Percentiles rank a stretch among this genome's conserved stretches.
Conservation (phyloP, 2,329 filamentous ascomycete genomes). For the Canariomyces notabilis region DNA sequence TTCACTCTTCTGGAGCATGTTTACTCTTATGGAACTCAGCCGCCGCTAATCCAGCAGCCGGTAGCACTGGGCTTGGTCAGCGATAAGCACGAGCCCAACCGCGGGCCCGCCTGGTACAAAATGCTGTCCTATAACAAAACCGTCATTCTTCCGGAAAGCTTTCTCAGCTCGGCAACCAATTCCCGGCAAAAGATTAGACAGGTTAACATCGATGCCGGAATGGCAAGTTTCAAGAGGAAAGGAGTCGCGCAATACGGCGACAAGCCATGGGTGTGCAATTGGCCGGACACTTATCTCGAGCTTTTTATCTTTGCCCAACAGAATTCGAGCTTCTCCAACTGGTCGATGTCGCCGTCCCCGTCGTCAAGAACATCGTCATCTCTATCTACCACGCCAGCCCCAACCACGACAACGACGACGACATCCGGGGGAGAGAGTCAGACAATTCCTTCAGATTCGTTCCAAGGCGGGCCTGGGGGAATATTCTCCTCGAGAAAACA, state of each 20-base stretch:
- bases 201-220: conserved; percentile 3
- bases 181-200: conserved; percentile 3
- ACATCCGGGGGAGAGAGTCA: no score
- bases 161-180: conserved; percentile 10
- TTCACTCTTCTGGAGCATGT: conserved; percentile 32
- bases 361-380: conserved; percentile 11
- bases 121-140: conserved; percentile 51
- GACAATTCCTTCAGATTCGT: no score
- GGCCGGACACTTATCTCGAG: conserved; percentile 52
- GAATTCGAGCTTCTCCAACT: conserved; percentile 37
- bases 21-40: conserved; percentile 51
- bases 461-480: no score
- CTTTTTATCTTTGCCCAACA: conserved; percentile 53
- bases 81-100: conserved; percentile 43
- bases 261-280: conserved; percentile 54
- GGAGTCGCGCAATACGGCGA: conserved; percentile 42
- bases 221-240: conserved; percentile 35
- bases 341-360: conserved; percentile 6
- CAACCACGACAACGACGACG: background rate
- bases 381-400: background rate
- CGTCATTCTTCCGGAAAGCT: conserved; percentile 44
- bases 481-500: no score
- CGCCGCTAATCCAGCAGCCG: conserved; percentile 39
- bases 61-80: conserved; percentile 44
- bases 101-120: conserved; percentile 51